phyloP scores from a whole-genome alignment of 768 basidiomycete species.

The Mycena rebaudengoi region DNA sequence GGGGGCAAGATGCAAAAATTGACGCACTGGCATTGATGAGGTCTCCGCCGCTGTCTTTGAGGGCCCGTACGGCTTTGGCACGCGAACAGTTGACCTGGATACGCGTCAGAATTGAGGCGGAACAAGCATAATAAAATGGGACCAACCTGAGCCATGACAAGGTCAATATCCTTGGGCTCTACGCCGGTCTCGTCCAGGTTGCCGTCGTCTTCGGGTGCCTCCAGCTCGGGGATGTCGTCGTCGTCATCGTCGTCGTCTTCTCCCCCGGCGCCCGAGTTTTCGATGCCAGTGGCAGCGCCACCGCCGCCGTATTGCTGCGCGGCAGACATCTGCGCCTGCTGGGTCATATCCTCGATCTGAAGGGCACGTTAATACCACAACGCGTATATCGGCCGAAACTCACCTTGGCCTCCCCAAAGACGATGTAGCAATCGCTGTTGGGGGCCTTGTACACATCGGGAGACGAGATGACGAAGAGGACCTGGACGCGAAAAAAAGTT shows the following conservation, averaged over 20 bases:
- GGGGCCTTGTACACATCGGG: constrained; percentile 99
- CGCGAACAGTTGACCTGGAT: constrained; percentile 89
- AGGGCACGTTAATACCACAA: neutral
- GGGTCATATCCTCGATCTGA: constrained; percentile 89
- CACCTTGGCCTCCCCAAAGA: constrained; percentile 97
- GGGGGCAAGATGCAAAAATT: constrained; percentile 7
- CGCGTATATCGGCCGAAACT: neutral
- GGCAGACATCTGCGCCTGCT: constrained; percentile 77
- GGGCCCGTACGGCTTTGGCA: constrained; percentile 88
- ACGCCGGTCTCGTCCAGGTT: constrained; percentile 87
- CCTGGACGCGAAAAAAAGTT: constrained; percentile 46
- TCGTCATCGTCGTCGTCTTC: constrained; percentile 71
- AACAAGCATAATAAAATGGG: no score
- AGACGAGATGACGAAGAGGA: constrained; percentile 90
- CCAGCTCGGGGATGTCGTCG: constrained; percentile 86
- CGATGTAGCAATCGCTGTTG: constrained; percentile 98
- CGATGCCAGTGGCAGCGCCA: constrained; percentile 55
- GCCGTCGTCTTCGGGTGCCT: constrained; percentile 83
- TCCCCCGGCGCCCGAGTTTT: constrained; percentile 57
- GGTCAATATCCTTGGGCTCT: constrained; percentile 93
- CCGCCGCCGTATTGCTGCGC: constrained; percentile 80
- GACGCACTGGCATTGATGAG: constrained; percentile 95
- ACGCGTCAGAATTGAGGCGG: no score
- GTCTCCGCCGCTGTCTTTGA: constrained; percentile 94
- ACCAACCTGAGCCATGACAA: constrained; percentile 90